Evolutionary conservation across 1,284 basidiomycete species (phyloP).

Genomic region (Caloboletus inedulis): DNA sequence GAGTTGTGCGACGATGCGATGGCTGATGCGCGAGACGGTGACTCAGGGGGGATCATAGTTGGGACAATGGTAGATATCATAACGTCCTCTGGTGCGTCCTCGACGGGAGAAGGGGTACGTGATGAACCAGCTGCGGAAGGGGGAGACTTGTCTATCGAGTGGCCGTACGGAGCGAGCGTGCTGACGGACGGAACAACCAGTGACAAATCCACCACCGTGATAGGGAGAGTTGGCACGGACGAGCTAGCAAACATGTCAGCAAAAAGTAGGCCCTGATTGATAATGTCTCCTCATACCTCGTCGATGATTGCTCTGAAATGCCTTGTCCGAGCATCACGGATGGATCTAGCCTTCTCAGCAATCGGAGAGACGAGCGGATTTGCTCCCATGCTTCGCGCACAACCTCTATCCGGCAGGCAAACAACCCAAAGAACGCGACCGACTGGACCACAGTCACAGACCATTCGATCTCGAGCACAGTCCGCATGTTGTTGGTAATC

Average conservation of each 20-base stretch:
- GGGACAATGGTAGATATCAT: conserved; percentile 11
- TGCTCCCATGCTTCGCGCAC: conserved; percentile 8
- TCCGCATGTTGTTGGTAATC: conserved; percentile 22
- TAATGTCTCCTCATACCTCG: conserved; percentile 8
- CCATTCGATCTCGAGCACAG: conserved; percentile 41
- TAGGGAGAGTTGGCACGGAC: conserved; percentile 16
- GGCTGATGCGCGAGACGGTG: conserved; percentile 34
- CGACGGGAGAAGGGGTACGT: conserved; percentile 1
- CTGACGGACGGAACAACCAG: conserved; percentile 11
- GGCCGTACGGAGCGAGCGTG: conserved; percentile 7
- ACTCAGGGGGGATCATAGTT: conserved; percentile 27
- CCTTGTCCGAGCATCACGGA: not conserved
- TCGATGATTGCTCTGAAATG: not conserved
- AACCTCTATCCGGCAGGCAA: conserved; percentile 29
- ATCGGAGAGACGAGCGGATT: conserved; percentile 1
- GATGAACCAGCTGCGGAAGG: not conserved
- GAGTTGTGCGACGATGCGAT: conserved; percentile 31
- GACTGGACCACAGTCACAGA: conserved; percentile 37
- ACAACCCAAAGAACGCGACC: conserved; percentile 39
- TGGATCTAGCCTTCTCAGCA: not conserved
- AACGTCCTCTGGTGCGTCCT: conserved; percentile 7
- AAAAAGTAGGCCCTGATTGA: not conserved
- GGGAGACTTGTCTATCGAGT: conserved; percentile 5
- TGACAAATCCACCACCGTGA: conserved; percentile 28
- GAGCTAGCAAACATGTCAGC: conserved; percentile 17